Percentiles rank a stretch among this genome's conserved stretches.
Evolutionary conservation across 805 yeast species (phyloP).

Genomic region (Barnettozyma sp.): DNA sequence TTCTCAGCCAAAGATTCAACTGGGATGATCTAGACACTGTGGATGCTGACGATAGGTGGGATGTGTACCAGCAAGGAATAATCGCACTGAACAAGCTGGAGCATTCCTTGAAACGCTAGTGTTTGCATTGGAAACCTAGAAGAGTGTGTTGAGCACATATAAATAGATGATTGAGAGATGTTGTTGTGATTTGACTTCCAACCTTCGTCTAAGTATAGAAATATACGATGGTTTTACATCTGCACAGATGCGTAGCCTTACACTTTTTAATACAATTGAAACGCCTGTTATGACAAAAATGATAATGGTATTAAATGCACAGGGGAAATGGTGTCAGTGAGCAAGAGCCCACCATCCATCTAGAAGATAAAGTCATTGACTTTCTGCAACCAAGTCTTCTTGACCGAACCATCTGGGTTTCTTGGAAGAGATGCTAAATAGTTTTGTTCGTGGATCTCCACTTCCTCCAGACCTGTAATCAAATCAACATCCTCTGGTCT

Average conservation of each 20-base stretch:
- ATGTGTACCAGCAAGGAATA: slow-evolving; percentile 25
- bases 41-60: slow-evolving; percentile 25
- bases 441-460: slow-evolving; percentile 37
- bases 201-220: no score
- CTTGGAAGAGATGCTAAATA: slow-evolving; percentile 14
- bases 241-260: no score
- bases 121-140: no score
- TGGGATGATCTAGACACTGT: slow-evolving; percentile 33
- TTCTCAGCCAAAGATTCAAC: slow-evolving; percentile 42
- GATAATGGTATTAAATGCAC: no score
- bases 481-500: slow-evolving; percentile 47
- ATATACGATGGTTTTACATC: no score
- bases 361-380: slow-evolving; percentile 2
- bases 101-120: background rate
- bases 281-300: no score
- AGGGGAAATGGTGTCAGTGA: no score
- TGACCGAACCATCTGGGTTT: slow-evolving; percentile 4
- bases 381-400: background rate
- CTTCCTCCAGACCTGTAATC: slow-evolving; percentile 28
- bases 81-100: slow-evolving; percentile 23
- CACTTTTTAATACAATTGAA: no score
- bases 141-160: no score
- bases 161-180: no score
- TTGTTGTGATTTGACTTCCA: no score
- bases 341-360: background rate